These are phyloP conservation scores for Cystobasidium slooffiae DNA, from an alignment of 1,284 basidiomycete species.

Conservation along the genomic window DNA sequence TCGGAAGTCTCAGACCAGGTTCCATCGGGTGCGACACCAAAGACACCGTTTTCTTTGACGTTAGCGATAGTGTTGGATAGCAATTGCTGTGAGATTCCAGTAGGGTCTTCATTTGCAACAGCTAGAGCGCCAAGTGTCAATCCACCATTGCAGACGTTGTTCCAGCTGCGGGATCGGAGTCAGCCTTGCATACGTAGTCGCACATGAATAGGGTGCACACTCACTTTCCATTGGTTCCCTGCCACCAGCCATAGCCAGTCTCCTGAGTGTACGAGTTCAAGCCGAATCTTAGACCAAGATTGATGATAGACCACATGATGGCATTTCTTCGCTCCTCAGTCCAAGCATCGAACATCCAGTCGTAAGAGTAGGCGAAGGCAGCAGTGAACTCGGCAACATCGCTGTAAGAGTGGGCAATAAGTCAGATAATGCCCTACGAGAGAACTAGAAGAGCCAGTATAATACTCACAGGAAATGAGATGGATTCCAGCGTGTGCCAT, in stretches of 20 bases:
- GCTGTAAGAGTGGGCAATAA: neutral
- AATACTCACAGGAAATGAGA: conserved; percentile 73
- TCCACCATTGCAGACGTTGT: conserved; percentile 92
- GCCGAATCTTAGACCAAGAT: conserved; percentile 70
- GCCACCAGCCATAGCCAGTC: conserved; percentile 57
- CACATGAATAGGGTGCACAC: neutral
- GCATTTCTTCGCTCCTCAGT: conserved; percentile 70
- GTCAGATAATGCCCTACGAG: neutral
- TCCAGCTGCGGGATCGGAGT: conserved; percentile 73
- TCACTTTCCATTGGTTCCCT: conserved; percentile 59
- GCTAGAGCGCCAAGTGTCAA: conserved; percentile 87
- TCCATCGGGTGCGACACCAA: conserved; percentile 70
- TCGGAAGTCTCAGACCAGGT: conserved; percentile 95
- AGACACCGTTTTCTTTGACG: conserved; percentile 78
- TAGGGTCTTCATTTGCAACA: conserved; percentile 81
- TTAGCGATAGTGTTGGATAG: conserved; percentile 73
- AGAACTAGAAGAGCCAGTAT: too few relatives aligned
- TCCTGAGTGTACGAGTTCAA: conserved; percentile 53
- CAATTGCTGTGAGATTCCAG: conserved; percentile 70
- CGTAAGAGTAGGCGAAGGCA: conserved; percentile 89
- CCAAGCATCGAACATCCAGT: conserved; percentile 89
- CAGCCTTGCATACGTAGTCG: neutral
- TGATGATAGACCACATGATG: conserved; percentile 76
- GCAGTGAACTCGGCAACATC: conserved; percentile 86
- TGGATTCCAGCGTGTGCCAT: conserved; percentile 56